Conservation (phyloP, 1,139 yeast species). For the Candida frijolesensis region DNA sequence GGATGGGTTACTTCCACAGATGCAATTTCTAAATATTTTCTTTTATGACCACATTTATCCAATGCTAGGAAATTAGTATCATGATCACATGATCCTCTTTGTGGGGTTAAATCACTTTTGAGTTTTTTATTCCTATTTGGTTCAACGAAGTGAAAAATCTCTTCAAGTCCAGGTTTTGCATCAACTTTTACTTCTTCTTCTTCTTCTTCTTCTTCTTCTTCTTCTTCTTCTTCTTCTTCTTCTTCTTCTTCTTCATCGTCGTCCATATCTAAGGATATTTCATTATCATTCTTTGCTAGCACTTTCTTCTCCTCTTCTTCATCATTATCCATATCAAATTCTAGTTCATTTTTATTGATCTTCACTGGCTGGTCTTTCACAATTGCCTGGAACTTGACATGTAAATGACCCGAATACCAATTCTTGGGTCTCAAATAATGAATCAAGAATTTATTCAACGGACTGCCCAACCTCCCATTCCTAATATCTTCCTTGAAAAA, state of each 20-base stretch:
- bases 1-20: constrained; percentile 28
- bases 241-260: not conserved
- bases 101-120: constrained; percentile 1
- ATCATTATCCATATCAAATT: constrained; percentile 32
- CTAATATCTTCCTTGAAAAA: constrained; percentile 67
- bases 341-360: constrained; percentile 26
- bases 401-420: constrained; percentile 94
- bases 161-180: not conserved
- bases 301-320: not conserved
- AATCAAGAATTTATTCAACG: constrained; percentile 63
- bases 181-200: not conserved
- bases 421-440: constrained; percentile 57
- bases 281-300: constrained; percentile 5
- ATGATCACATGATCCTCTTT: constrained; percentile 4
- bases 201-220: not conserved
- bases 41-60: constrained; percentile 75
- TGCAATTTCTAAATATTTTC: constrained; percentile 53
- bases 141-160: constrained; percentile 3
- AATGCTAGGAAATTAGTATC: constrained; percentile 73
- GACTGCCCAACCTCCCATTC: constrained; percentile 69
- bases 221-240: not conserved
- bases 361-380: constrained; percentile 20
- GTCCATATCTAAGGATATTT: constrained; percentile 11
- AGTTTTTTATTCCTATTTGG: not conserved
- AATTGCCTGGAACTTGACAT: constrained; percentile 67